Evolutionary conservation across 1,139 yeast genomes (phyloP).

Genomic region (Saccharomycopsis hybrid): DNA sequence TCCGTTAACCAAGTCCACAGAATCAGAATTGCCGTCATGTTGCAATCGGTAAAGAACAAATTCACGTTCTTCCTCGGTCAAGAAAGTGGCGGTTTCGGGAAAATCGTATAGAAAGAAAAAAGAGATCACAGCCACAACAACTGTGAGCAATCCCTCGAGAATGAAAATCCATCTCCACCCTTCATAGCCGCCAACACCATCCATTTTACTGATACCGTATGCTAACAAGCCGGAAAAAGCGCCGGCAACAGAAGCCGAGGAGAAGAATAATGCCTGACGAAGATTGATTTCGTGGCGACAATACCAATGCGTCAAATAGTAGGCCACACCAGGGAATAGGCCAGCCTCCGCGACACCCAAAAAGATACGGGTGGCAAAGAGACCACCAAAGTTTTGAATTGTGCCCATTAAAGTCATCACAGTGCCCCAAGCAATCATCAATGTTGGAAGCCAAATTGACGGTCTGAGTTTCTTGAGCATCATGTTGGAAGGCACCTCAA

Average conservation of each 20-base stretch:
- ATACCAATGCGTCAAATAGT: conserved; percentile 44
- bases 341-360: conserved; percentile 57
- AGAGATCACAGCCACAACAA: conserved; percentile 41
- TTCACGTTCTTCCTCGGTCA: conserved; percentile 39
- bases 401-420: conserved; percentile 42
- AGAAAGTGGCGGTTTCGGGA: conserved; percentile 42
- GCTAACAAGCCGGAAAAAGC: conserved; percentile 47
- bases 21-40: conserved; percentile 23
- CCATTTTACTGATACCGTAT: conserved; percentile 32
- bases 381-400: conserved; percentile 36
- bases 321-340: conserved; percentile 47
- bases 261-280: conserved; percentile 42
- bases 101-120: conserved; percentile 45
- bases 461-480: conserved; percentile 38
- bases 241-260: conserved; percentile 45
- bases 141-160: conserved; percentile 49
- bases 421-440: conserved; percentile 48
- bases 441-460: conserved; percentile 39
- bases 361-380: conserved; percentile 42
- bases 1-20: conserved; percentile 17
- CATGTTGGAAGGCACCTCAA: conserved; percentile 47
- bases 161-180: conserved; percentile 61
- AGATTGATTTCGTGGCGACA: conserved; percentile 41
- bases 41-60: conserved; percentile 41
- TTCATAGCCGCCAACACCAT: conserved; percentile 31